These are phyloP conservation scores for Nepenthes mirabilis DNA, from an alignment of 148 eudicot genomes.

Conservation along the genomic window DNA sequence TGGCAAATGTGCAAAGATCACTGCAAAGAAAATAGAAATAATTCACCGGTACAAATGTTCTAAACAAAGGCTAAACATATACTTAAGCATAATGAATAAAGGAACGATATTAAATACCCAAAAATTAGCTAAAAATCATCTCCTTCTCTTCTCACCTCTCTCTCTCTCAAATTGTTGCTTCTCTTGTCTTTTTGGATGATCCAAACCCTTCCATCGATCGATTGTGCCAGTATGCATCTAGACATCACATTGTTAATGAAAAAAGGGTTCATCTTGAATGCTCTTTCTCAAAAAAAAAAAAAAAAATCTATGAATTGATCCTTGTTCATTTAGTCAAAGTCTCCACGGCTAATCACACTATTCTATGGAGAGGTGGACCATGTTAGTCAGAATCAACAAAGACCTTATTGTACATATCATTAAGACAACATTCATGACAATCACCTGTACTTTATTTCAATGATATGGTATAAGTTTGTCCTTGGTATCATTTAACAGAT, in stretches of 20 bases:
- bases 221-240: neutral
- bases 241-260: neutral
- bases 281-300: conserved; percentile 1
- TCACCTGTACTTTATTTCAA: neutral
- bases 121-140: no score
- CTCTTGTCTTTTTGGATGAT: no score
- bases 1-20: no score
- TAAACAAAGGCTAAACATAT: no score
- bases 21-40: no score
- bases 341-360: conserved; percentile 1
- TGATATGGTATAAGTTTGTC: neutral
- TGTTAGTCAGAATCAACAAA: neutral
- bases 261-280: conserved; percentile 1
- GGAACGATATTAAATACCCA: no score
- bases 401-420: conserved; percentile 3
- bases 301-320: conserved; percentile 5
- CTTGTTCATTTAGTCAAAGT: conserved; percentile 4
- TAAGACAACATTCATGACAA: neutral
- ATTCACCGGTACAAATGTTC: no score
- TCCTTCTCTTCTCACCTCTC: no score
- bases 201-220: no score
- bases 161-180: no score
- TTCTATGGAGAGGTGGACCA: conserved; percentile 5
- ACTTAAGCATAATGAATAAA: no score
- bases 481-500: neutral